A percentile compares a stretch with the other conserved stretches of the same genome.
Conservation (phyloP, 2,329 filamentous ascomycete genomes). For the Diplocarpon rosae region DNA sequence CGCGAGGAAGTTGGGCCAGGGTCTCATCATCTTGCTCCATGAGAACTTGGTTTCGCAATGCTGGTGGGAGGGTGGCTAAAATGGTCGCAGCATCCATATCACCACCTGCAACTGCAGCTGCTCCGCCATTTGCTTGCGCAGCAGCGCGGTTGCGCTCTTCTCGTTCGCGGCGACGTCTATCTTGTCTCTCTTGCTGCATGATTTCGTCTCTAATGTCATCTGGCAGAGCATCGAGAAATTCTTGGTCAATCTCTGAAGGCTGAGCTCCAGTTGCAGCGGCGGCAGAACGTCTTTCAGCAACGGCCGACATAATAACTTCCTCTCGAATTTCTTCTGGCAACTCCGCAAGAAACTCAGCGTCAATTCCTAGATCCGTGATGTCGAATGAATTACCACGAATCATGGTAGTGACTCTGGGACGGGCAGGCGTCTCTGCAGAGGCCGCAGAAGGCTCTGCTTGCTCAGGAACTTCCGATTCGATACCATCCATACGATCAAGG, state of each 20-base stretch:
- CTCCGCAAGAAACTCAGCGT: constrained; percentile 89
- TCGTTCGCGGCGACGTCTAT: constrained; percentile 77
- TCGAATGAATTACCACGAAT: constrained; percentile 83
- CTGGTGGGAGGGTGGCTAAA: constrained; percentile 77
- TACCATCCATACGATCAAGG: constrained; percentile 56
- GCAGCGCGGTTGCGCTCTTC: constrained; percentile 66
- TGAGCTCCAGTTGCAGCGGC: constrained; percentile 61
- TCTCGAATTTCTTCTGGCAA: constrained; percentile 94
- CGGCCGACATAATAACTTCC: constrained; percentile 86
- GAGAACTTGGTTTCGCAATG: constrained; percentile 74
- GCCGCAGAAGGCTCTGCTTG: constrained; percentile 27
- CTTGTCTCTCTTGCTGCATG: constrained; percentile 78
- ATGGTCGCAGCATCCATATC: constrained; percentile 91
- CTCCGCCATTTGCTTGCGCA: constrained; percentile 35
- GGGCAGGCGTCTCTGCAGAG: constrained; percentile 31
- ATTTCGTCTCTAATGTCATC: constrained; percentile 85
- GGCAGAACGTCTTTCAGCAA: constrained; percentile 72
- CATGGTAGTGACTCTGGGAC: constrained; percentile 63
- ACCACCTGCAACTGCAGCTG: constrained; percentile 47
- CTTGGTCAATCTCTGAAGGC: constrained; percentile 75
- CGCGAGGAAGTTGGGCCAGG: constrained; percentile 71
- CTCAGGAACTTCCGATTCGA: constrained; percentile 42
- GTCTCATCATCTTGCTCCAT: constrained; percentile 87
- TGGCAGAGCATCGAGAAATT: constrained; percentile 88
- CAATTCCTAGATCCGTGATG: constrained; percentile 89